A percentile compares a stretch with the other conserved stretches of the same genome.
phyloP scores from a whole-genome alignment of 2,329 filamentous ascomycete genomes.

The Coniochaeta pulveracea region DNA sequence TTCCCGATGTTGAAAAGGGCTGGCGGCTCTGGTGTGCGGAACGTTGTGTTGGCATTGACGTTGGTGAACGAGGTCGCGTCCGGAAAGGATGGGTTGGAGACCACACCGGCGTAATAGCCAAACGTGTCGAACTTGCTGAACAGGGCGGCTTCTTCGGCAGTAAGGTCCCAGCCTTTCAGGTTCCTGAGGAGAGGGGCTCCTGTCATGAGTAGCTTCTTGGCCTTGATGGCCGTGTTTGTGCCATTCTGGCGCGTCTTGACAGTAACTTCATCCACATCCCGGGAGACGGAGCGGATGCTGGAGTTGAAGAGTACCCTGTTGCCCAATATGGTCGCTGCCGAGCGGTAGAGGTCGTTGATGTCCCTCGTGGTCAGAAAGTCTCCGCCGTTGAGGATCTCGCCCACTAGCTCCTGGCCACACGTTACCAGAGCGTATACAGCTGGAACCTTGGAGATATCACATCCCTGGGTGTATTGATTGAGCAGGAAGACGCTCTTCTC shows the following conservation, averaged over 20 bases:
- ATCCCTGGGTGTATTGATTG: constrained; percentile 10
- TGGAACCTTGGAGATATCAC: constrained; percentile 9
- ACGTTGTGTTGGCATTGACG: constrained; percentile 6
- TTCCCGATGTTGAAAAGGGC: neutral
- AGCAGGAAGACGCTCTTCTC: constrained; percentile 18
- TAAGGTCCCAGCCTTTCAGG: constrained; percentile 20
- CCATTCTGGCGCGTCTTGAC: constrained; percentile 17
- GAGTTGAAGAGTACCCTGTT: constrained; percentile 16
- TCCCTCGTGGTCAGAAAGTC: constrained; percentile 4
- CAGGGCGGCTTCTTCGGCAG: constrained; percentile 16
- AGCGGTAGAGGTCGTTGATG: constrained; percentile 16
- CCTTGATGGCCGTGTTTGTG: constrained; percentile 15
- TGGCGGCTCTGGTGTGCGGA: constrained; percentile 1
- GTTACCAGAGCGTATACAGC: constrained; percentile 10
- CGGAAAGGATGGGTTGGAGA: constrained; percentile 16
- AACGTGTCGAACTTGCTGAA: constrained; percentile 22
- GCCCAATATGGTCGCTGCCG: constrained; percentile 15
- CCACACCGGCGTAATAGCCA: constrained; percentile 20
- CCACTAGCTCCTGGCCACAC: constrained; percentile 1
- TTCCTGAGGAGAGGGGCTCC: constrained; percentile 22
- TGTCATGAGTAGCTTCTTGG: constrained; percentile 22
- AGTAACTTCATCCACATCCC: constrained; percentile 11
- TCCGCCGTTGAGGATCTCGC: neutral
- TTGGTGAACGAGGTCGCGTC: constrained; percentile 13
- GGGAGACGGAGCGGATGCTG: constrained; percentile 11